Base-by-base conservation (phyloP, 306 rosid genomes). In the Cucurbita ficifolia region DNA sequence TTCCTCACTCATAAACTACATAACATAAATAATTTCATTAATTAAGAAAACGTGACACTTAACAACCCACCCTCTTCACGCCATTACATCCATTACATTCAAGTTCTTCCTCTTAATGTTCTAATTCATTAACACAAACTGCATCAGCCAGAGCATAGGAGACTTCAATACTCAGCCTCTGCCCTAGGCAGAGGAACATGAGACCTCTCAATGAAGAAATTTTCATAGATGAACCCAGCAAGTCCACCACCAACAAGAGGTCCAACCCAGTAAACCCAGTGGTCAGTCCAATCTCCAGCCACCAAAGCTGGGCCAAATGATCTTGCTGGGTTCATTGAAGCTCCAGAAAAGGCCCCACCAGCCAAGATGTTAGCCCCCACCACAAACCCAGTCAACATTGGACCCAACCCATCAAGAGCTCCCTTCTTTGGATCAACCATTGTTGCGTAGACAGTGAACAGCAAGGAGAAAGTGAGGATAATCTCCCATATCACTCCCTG, bases 261-360 rank as follows among this genome's bases (percentile, higher is more conserved):
- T 7, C 98, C 96, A 56, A 88, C 92, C 96, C 98, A 93, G 71
- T 93, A 90, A 54, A 93, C 89, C 98, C 96, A 93, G 18, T 93
- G 92, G 63, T 93, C 87, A 0, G 97, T 90, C 97, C 96, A 93
- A 56, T 84, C 75, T 52, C 96, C 84, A 63, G 83, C 72, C 5
- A 87, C 92, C 85, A 93, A 80, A 51, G 98, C 96, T 10, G 97
- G 96, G 58, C 98, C 98, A 71, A 93, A 93, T 5, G 97, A 87
- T 6, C 98, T 80, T 5, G 96, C 96, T 0, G 97, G 97, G 84
- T 93, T 93, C 94, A 93, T 93, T 1, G 98, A 88, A 21, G 87
- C 94, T 0, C 92, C 92, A 0, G 92, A 90, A 54, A 86, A 93
- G 7, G 92, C 79, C 43, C 97, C 98, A 10, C 93, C 98, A 1